These are phyloP conservation scores for Xylaria intraflava DNA, from an alignment of 495 filamentous ascomycete genomes.

Conservation along the genomic window DNA sequence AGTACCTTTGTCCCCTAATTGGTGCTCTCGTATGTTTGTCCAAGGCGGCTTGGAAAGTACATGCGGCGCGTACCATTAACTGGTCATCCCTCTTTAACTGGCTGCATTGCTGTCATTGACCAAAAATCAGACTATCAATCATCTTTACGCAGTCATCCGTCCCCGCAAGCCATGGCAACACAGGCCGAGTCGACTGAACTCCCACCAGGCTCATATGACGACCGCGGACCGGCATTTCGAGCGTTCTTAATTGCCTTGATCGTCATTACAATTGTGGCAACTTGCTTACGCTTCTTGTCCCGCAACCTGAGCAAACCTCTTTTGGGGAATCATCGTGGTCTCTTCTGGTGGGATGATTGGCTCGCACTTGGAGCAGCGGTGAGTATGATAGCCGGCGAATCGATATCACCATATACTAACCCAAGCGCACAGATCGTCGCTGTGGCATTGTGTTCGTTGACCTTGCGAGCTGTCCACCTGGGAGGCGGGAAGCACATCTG, in stretches of 20 bases:
- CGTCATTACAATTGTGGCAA: background rate
- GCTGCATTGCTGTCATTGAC: no score
- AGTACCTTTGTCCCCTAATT: no score
- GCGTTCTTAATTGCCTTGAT: background rate
- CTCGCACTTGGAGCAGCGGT: conserved; percentile 1
- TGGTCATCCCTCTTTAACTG: no score
- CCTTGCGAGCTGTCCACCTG: background rate
- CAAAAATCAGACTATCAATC: no score
- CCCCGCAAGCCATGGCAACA: no score
- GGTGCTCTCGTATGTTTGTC: no score
- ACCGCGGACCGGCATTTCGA: background rate
- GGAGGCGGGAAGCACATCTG: conserved; percentile 1
- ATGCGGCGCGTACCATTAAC: no score
- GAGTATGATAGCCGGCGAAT: background rate
- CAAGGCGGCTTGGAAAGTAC: no score
- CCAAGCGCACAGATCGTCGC: background rate
- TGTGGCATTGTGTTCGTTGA: background rate
- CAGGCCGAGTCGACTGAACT: no score
- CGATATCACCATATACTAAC: background rate
- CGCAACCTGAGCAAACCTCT: background rate
- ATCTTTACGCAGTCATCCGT: no score
- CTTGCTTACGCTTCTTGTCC: background rate
- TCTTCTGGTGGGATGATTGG: conserved; percentile 16
- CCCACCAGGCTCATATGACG: no score
- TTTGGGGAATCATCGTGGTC: no score